Base-by-base conservation (phyloP, 2,329 filamentous ascomycete species). In the Alternaria consortialis region DNA sequence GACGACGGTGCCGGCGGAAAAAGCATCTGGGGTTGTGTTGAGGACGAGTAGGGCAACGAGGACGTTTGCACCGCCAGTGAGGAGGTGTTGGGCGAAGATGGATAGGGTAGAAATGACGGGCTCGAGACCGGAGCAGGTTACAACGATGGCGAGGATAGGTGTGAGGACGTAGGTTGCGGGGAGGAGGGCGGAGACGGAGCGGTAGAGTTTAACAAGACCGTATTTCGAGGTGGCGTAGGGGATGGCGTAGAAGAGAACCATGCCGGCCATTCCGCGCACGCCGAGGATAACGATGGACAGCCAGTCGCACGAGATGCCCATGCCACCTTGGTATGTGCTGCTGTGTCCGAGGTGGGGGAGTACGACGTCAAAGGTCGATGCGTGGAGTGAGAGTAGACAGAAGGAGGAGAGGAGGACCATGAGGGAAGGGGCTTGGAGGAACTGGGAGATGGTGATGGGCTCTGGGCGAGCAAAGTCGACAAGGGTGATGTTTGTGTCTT, bases 331-430 rank as follows among this genome's bases (percentile, higher is more conserved):
- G 43, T 79, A 74, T 36, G 79, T 79, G 63, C 75, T 78, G 60
- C 77, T 81, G 69, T 83, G 82, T 46, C 80, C 81, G 31, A 84
- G 77, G 62, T 83, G 81, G 5, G 81, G 82, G 3, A 84, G 79
- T 5, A 84, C 74, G 23, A 81, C 77, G 57, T 84, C 81, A 59
- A 83, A 87, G 46, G 85, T 85, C 2, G 81, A 83, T 12, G 83
- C 83, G 55, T 86, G 86, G 69, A 84, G 84, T n/a, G 85, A 86
- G 34, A 84, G 83, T 37, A 84, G 83, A 29, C 82, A 85, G 64
- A 82, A 83, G 5, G 83, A 84, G 64, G 82, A 72, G 69, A 86
- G 70, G 32, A 84, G 70, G 62, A 82, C 68, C 60, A 82, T 67
- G 17, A 84, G 73, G 1, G 82, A 83, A 2, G 82, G 82, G 0